Base-by-base conservation (phyloP, 345 rosid genomes). In the Lumnitzera racemosa region DNA sequence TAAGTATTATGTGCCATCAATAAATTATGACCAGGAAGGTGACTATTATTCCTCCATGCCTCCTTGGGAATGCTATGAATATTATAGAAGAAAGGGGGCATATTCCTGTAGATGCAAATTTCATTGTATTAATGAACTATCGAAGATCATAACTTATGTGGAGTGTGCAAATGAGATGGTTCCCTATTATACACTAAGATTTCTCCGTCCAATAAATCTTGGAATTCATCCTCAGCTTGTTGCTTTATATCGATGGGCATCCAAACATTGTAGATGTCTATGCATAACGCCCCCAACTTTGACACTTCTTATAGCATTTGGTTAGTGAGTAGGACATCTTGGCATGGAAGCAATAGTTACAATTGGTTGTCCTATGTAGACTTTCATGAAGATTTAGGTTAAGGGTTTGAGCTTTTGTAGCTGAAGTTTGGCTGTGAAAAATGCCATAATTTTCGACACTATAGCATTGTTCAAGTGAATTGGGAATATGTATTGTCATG, bases 321-420 rank as follows among this genome's bases (percentile, higher is more conserved):
- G 24, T 20, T 15, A 12, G 51, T 65, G 50, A 49, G 31, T 41
- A 27, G 50, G 31, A 54, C 36, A 11, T 20, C 36, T 15, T n/a
- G 46, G 29, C 51, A 50, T 13, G 16, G 49, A 4, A 57, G 56
- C 17, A 23, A 23, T 15, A 15, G 15, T 31, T 20, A 59, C 24
- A 41, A 5, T 11, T 12, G 51, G 43, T 15, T 57, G 53, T 57
- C 62, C 2, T 51, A 57, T 3, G 4, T 14, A 24, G 62, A 65
- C 3, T 41, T 65, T 16, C 69, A 24, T 43, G 46, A n/a, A 36
- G 56, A 50, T 11, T 15, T 65, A 24, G 62, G 12, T 9, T 50
- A 49, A n/a, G 69, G 69, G 15, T 54, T 54, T 54, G 57, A 54
- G 57, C 57, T 54, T 24, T 54, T 31, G 27, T 54, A 31, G 57